Conservation (phyloP, 2,329 filamentous ascomycete species). For the Ophioceras dolichostomum region DNA sequence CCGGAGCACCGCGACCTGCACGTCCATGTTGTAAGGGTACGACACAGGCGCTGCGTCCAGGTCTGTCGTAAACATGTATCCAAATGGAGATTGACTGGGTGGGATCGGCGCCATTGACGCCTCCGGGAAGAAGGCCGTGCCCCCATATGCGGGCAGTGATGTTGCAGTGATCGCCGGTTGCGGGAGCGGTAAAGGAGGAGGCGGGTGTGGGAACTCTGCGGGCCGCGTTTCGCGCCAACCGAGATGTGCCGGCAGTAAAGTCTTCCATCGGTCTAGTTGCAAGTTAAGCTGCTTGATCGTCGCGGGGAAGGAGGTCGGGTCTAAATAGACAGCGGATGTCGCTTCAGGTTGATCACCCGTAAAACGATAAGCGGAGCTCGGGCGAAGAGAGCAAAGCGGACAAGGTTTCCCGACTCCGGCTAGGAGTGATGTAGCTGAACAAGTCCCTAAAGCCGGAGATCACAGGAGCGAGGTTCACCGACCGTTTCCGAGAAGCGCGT, state of each 20-base stretch:
- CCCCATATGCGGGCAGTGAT: too few species aligned
- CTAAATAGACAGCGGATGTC: too few species aligned
- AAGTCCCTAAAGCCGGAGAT: too few species aligned
- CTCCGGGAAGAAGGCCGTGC: neutral
- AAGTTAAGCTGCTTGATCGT: constrained; percentile 37
- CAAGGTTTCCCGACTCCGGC: too few species aligned
- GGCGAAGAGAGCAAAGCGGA: too few species aligned
- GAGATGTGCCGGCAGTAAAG: constrained; percentile 37
- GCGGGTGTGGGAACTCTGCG: constrained; percentile 23
- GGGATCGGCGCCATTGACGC: too few species aligned
- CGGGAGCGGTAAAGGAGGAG: too few species aligned
- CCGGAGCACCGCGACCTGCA: constrained; percentile 43
- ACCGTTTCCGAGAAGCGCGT: constrained; percentile 39
- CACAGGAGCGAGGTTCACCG: too few species aligned
- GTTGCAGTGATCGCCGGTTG: too few species aligned
- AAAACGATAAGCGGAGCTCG: too few species aligned
- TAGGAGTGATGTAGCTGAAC: too few species aligned
- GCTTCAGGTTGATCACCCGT: too few species aligned
- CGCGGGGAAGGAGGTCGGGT: constrained; percentile 10
- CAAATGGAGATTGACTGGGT: constrained; percentile 2
- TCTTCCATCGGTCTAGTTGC: constrained; percentile 45
- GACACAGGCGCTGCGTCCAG: constrained; percentile 27
- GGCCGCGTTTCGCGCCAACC: constrained; percentile 45
- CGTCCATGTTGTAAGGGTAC: constrained; percentile 40
- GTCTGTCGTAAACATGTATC: constrained; percentile 32